Base-by-base conservation (phyloP, 1,139 yeast species). In the Yamadazyma diddensiae region DNA sequence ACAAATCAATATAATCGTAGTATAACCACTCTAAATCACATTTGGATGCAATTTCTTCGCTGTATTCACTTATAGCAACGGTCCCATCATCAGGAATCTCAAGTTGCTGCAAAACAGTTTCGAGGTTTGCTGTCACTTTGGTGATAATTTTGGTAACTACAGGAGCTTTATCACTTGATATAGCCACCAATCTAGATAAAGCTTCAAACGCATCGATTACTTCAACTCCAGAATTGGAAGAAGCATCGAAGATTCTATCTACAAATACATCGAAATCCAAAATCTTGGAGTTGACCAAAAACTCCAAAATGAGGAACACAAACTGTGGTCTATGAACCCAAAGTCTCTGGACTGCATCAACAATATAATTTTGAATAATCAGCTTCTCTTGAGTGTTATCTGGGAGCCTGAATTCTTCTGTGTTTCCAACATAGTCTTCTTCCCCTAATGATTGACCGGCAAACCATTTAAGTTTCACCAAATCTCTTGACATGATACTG, bases 251-350 rank as follows among this genome's bases (percentile, higher is more conserved):
- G 8, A 73, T 59, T 42, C 68, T 70, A 25, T 62, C 56, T 20
- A 75, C 50, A 34, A 77, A 58, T 26, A 65, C 55, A 23, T 55
- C 55, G 3, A 76, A 61, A 17, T 63, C 52, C 29, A 79, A 50
- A 16, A 80, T 58, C 15, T 63, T 72, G 42, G 67, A 69, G 35
- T 72, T 77, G 40, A 73, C 73, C 49, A 82, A 70, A 40, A 73
- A 77, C 47, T 79, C 87, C 46, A 83, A 64, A 12, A 86, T 78
- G 45, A 86, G 66, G 43, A 76, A 81, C 2, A 87, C 90, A 37
- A 83, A 84, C 56, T 87, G 85, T 0, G 95, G 92, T 48, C 84
- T 87, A 39, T 76, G 76, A 33, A 76, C 70, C 96, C 97, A 88
- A 48, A 81, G 77, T 41, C 85, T 68, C 42, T 86, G 61, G 8